These are phyloP conservation scores for Penicillium sp. DNA, from an alignment of 2,329 filamentous ascomycete species.

Conservation along the genomic window DNA sequence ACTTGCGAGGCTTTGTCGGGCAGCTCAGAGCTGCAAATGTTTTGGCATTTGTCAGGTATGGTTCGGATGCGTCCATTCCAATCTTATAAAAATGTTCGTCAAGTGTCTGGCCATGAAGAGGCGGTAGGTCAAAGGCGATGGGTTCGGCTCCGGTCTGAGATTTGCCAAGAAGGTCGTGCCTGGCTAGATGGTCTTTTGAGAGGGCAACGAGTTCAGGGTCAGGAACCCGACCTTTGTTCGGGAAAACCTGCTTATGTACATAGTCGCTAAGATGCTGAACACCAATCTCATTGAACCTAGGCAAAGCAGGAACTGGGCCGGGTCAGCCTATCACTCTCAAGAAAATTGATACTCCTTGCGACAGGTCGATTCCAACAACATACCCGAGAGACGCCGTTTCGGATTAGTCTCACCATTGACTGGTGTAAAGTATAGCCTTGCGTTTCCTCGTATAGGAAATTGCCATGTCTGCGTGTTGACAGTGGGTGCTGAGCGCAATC, in stretches of 20 bases:
- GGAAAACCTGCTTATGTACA: conserved; percentile 83
- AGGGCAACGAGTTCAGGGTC: conserved; percentile 75
- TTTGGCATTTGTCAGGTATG: conserved; percentile 76
- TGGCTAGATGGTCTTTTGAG: conserved; percentile 76
- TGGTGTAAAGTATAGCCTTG: conserved; percentile 20
- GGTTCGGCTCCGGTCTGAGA: conserved; percentile 76
- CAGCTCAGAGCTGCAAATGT: conserved; percentile 67
- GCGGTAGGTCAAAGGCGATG: conserved; percentile 83
- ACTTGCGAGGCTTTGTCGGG: conserved; percentile 68
- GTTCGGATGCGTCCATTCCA: conserved; percentile 83
- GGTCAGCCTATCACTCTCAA: conserved; percentile 10
- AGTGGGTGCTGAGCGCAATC: conserved; percentile 28
- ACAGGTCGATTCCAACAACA: not conserved
- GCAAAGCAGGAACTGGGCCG: conserved; percentile 47
- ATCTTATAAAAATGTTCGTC: conserved; percentile 95
- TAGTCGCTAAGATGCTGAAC: conserved; percentile 89
- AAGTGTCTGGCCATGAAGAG: conserved; percentile 75
- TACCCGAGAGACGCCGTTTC: conserved; percentile 37
- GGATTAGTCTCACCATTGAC: conserved; percentile 7
- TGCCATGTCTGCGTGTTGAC: conserved; percentile 21
- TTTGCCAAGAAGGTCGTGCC: conserved; percentile 88
- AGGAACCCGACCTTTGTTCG: conserved; percentile 55
- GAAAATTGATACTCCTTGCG: not conserved
- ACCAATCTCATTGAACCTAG: conserved; percentile 88
- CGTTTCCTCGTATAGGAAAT: conserved; percentile 17